A percentile compares a stretch with the other conserved stretches of the same genome.
These are phyloP conservation scores for Globisporangium yorkense DNA, from an alignment of 352 stramenopile species.

Conservation along the genomic window DNA sequence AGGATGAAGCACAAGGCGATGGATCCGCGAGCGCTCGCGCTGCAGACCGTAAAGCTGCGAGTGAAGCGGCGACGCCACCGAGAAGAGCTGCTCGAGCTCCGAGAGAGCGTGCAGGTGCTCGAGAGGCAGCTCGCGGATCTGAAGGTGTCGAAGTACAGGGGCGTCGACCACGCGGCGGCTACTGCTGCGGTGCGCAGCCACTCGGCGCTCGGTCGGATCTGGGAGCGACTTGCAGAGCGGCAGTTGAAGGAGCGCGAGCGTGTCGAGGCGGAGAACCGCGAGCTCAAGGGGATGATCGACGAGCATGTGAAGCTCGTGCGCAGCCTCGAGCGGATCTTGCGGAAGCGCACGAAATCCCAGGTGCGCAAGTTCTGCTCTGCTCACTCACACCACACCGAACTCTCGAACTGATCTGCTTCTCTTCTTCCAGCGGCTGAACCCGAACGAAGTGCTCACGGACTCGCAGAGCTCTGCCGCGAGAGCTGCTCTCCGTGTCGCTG, in stretches of 20 bases:
- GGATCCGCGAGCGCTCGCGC: constrained; percentile 5
- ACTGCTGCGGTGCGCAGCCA: no score
- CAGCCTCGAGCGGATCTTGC: constrained; percentile 10
- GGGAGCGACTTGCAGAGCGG: constrained; percentile 10
- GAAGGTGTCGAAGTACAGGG: constrained; percentile 1
- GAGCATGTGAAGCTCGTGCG: constrained; percentile 13
- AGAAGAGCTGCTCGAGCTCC: constrained; percentile 12
- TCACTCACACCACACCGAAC: no score
- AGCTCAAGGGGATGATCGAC: constrained; percentile 11
- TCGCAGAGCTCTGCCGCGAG: constrained; percentile 4
- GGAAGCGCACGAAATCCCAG: constrained; percentile 3
- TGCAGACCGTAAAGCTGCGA: constrained; percentile 9
- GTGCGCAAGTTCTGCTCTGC: no score
- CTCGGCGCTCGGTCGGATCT: constrained; percentile 7
- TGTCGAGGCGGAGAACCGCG: constrained; percentile 6
- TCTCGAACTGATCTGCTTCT: background rate
- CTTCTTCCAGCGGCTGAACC: constrained; percentile 1
- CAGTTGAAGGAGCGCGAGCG: constrained; percentile 11
- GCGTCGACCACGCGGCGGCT: no score
- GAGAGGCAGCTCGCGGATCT: constrained; percentile 4
- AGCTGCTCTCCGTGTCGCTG: no score
- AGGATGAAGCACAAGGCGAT: background rate
- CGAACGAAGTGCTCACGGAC: constrained; percentile 8
- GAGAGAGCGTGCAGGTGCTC: constrained; percentile 12
- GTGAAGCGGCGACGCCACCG: constrained; percentile 9